These are phyloP conservation scores for Dioscorea dumetorum DNA, from an alignment of 106 monocot genomes.

Conservation along the genomic window DNA sequence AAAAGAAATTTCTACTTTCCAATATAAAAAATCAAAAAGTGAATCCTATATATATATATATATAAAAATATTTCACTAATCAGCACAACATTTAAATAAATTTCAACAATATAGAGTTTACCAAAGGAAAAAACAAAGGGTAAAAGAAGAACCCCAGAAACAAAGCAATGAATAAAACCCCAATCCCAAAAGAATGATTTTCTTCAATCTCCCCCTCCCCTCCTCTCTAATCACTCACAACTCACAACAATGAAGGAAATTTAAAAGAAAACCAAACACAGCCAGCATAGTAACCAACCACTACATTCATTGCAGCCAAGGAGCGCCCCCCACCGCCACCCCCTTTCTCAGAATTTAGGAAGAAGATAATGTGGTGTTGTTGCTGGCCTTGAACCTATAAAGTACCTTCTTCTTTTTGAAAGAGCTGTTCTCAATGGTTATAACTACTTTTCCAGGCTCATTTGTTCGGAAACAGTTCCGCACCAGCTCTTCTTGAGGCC, in stretches of 20 bases:
- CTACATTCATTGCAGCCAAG: too few species aligned
- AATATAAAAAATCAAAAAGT: too few species aligned
- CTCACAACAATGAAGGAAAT: background rate
- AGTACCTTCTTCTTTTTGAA: conserved; percentile 57
- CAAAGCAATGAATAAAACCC: too few species aligned
- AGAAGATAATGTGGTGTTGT: background rate
- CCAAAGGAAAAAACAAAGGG: too few species aligned
- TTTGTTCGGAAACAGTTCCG: conserved; percentile 46
- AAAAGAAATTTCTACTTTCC: too few species aligned
- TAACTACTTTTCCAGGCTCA: conserved; percentile 51
- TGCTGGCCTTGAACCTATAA: conserved; percentile 32
- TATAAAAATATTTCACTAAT: too few species aligned
- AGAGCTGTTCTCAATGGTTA: conserved; percentile 48
- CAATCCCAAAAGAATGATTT: conserved; percentile 2
- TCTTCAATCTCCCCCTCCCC: background rate
- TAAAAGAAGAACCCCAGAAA: too few species aligned
- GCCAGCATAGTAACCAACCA: background rate
- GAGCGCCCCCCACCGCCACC: too few species aligned
- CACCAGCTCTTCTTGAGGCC: conserved; percentile 26
- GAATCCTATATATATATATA: too few species aligned
- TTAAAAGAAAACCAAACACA: background rate
- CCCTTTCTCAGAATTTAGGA: background rate
- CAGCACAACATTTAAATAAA: too few species aligned
- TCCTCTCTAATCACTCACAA: background rate
- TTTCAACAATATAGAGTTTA: too few species aligned